These are phyloP conservation scores for Isoetes taiwanensis DNA, from an alignment of 75 land plant species.

Conservation along the genomic window DNA sequence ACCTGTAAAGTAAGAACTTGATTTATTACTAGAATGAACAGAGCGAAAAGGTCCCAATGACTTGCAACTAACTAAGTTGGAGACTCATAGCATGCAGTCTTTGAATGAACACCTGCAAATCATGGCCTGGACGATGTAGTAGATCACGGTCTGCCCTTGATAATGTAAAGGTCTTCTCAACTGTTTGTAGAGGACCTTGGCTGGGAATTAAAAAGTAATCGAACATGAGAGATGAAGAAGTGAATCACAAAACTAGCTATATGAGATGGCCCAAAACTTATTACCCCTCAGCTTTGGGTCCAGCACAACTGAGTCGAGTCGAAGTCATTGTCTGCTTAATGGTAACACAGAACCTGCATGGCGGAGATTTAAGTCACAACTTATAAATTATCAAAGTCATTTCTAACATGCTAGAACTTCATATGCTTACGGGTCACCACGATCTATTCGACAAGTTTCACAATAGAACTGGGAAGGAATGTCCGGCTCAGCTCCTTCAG, in stretches of 20 bases:
- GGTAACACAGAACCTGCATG: background rate
- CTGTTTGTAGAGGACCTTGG: conserved; percentile 47
- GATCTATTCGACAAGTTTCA: conserved; percentile 69
- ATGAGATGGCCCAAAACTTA: background rate
- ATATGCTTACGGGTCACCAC: conserved; percentile 81
- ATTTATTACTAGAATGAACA: background rate
- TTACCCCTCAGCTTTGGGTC: background rate
- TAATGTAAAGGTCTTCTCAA: conserved; percentile 70
- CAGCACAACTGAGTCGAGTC: background rate
- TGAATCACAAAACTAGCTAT: background rate
- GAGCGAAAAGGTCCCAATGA: background rate
- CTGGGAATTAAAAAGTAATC: conserved; percentile 25
- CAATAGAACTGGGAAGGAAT: conserved; percentile 58
- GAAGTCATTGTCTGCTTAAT: background rate
- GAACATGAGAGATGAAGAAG: background rate
- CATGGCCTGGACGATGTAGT: conserved; percentile 48
- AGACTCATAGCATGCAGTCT: background rate
- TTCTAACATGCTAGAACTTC: background rate
- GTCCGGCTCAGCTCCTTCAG: conserved; percentile 41
- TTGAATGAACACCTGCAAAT: conserved; percentile 52
- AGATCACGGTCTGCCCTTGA: conserved; percentile 49
- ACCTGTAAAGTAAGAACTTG: no score
- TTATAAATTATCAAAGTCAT: background rate
- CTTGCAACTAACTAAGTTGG: background rate
- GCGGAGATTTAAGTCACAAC: background rate